Evolutionary conservation across 1,139 yeast genomes (phyloP), one percentile per base, ranked within the genome.

Genomic region (Diutina scorzettiae): DNA sequence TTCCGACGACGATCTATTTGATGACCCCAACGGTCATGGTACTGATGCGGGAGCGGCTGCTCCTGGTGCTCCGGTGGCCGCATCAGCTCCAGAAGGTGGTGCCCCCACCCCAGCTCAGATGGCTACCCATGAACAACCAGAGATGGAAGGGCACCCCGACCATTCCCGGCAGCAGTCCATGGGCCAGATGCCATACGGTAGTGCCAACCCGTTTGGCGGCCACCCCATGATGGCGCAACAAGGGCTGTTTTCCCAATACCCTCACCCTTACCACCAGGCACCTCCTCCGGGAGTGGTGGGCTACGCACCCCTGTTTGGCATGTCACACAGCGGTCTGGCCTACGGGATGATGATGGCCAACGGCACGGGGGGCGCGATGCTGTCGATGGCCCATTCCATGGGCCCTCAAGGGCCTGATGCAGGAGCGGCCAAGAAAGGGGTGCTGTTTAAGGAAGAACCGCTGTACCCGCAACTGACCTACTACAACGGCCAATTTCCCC

Each of bases 391-490:
- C n/a, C 37, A 32, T 7, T 20, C 14, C 28, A 34, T 34, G 39
- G 29, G 39, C 11, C 37, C 37, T 3, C 37, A 32, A 5, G 37
- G 23, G 3, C 19, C 37, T 5, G 37, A 32, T 11, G 12, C 5
- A 5, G 14, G 14, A 9, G 24, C 16, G 14, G 14, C 25, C 16
- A 34, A 34, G 28, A 34, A 34, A 8, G 39, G 39, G 39, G 39
- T 34, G 20, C 39, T 34, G 39, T 34, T 34, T 23, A 23, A 34
- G 20, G 39, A 34, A 12, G 39, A 34, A 9, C 39, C 39, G 19
- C 27, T 23, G 39, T 34, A 34, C 39, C 39, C 39, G 19, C 39
- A 34, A 16, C 39, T 34, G 39, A 34, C 23, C 39, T 34, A 34
- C 24, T 23, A 23, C 8, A 23, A 23, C n/a, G 37, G 37, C 37